phyloP scores from a whole-genome alignment of 116 monocot genomes.

The Cymodocea nodosa region DNA sequence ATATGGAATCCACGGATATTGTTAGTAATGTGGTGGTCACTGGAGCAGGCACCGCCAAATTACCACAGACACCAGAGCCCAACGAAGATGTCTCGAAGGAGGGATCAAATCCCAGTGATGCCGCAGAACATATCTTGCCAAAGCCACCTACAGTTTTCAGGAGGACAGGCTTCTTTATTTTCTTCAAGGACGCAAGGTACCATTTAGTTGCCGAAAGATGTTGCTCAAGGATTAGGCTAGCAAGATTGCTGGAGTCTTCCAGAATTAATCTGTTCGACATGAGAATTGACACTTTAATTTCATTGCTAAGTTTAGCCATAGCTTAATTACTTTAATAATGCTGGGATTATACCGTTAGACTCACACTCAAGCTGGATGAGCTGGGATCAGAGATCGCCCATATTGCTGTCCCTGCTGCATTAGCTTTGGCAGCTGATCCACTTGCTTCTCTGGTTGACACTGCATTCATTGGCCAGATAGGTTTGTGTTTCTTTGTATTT shows the following conservation, averaged over 20 bases:
- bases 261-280: neutral
- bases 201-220: neutral
- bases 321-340: neutral
- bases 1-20: neutral
- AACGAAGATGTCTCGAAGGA: neutral
- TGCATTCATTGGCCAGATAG: slow-evolving; percentile 77
- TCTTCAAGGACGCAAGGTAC: slow-evolving; percentile 27
- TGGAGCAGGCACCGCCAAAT: neutral
- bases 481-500: slow-evolving; percentile 19
- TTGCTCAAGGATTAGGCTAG: no score
- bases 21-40: neutral
- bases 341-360: neutral
- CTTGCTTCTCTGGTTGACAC: slow-evolving; percentile 86
- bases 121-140: neutral
- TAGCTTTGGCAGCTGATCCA: slow-evolving; percentile 83
- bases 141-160: neutral
- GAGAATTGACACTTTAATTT: neutral
- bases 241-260: no score
- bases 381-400: slow-evolving; percentile 55
- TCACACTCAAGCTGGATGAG: slow-evolving; percentile 58
- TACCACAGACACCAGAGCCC: neutral
- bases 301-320: neutral
- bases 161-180: slow-evolving; percentile 17
- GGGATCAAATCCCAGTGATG: neutral
- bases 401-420: slow-evolving; percentile 69